Base-by-base conservation (phyloP, 2,329 filamentous ascomycete species). In the Fusarium buxicola region DNA sequence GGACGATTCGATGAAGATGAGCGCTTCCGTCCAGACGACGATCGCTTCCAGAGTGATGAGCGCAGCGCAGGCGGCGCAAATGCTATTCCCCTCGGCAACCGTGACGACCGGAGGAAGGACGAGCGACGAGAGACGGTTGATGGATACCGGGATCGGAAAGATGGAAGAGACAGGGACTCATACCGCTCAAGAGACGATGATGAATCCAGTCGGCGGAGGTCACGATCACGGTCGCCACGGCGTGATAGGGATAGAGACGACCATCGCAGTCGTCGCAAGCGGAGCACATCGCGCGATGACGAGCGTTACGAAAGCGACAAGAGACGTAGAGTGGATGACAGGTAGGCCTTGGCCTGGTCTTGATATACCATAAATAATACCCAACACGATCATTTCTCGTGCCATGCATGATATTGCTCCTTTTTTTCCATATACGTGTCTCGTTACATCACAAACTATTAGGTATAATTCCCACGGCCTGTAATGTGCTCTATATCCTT, bases 71-170 rank as follows among this genome's bases (percentile, higher is more conserved):
- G 85, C 54, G 90, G 90, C 2, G 89, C 90, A 2, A 94, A 94
- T 75, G 86, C 86, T 4, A 84, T 89, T 50, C 89, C 89, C 2
- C 77, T 94, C 18, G 90, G 89, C 0, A 86, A 89, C 66, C 85
- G 82, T 71, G 73, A 74, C 7, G 71, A 73, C 4, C 64, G 59
- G 31, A 63, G 71, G 75, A 73, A 65, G 53, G 73, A 71, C 8
- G 69, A 71, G 10, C 73, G 74, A 24, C 65, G 74, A 35, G 65
- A 76, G 4, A 56, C 41, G 31, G 61, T 63, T 12, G 43, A 56
- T 48, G 63, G 58, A 18, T 47, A 58, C 8, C 28, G 46, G 15
- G 71, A 70, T 58, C 72, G 73, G 35, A 66, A 68, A 55, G 73
- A 74, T 58, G 72, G 73, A 34, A 66, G 68, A 55, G 73, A 74